Conservation (phyloP, 2,329 filamentous ascomycete species). For the Rhynchosporium secalis region DNA sequence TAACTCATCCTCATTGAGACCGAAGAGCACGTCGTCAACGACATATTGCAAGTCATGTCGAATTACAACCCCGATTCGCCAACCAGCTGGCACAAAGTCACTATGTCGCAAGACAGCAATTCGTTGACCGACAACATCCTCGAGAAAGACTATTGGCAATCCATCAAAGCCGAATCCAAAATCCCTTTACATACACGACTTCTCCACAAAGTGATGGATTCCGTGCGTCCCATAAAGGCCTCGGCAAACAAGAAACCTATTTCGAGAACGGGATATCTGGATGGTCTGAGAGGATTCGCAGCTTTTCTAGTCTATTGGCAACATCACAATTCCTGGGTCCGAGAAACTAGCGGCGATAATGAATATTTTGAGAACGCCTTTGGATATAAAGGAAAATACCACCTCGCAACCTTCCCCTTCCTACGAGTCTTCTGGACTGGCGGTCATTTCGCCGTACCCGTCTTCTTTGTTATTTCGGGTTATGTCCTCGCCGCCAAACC, state of each 20-base stretch:
- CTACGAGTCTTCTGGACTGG: slow-evolving; percentile 61
- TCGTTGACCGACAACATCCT: background rate
- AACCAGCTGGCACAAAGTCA: slow-evolving; percentile 11
- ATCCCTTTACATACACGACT: slow-evolving; percentile 4
- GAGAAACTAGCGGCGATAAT: slow-evolving; percentile 26
- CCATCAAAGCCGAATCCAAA: background rate
- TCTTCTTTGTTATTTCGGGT: slow-evolving; percentile 53
- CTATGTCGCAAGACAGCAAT: background rate
- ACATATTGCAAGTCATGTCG: background rate
- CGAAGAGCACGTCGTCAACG: background rate
- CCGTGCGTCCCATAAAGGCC: slow-evolving; percentile 7
- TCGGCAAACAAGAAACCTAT: slow-evolving; percentile 12
- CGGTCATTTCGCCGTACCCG: slow-evolving; percentile 58
- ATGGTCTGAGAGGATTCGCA: slow-evolving; percentile 50
- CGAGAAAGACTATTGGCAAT: slow-evolving; percentile 9
- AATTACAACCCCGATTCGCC: slow-evolving; percentile 7
- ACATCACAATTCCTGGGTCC: slow-evolving; percentile 45
- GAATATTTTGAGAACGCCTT: slow-evolving; percentile 35
- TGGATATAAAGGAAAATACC: slow-evolving; percentile 36
- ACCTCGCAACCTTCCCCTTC: slow-evolving; percentile 52
- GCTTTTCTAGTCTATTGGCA: slow-evolving; percentile 50
- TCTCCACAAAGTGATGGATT: background rate
- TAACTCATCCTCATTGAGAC: background rate
- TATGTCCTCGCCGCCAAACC: slow-evolving; percentile 49
- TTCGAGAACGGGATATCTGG: slow-evolving; percentile 46